Conservation (phyloP, 805 yeast genomes). For the Candida nitratophila region DNA sequence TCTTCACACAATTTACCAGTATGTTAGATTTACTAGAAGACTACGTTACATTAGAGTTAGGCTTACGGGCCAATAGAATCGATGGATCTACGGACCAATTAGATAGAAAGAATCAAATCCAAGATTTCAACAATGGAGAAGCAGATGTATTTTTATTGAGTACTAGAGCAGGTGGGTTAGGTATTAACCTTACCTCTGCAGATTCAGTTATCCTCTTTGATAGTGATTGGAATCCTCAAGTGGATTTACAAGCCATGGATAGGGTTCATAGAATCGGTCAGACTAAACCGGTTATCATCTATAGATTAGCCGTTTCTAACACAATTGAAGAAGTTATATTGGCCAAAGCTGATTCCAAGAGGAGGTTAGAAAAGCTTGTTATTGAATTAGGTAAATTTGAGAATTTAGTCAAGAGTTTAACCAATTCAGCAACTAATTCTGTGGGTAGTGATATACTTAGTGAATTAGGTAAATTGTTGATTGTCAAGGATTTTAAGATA, state of each 20-base stretch:
- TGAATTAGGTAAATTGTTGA: constrained; percentile 34
- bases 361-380: constrained; percentile 70
- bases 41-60: constrained; percentile 47
- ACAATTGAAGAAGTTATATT: constrained; percentile 82
- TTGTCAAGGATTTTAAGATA: constrained; percentile 25
- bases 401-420: constrained; percentile 18
- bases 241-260: constrained; percentile 94
- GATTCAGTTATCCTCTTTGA: constrained; percentile 89
- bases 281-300: constrained; percentile 71
- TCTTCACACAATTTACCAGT: constrained; percentile 81
- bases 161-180: constrained; percentile 93
- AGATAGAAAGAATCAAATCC: constrained; percentile 59
- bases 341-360: constrained; percentile 71
- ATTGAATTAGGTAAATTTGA: constrained; percentile 59
- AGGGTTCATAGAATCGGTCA: constrained; percentile 94
- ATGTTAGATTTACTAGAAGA: constrained; percentile 79
- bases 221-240: constrained; percentile 97
- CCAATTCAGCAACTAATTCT: constrained; percentile 5
- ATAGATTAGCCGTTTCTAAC: constrained; percentile 66
- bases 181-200: constrained; percentile 78
- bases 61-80: constrained; percentile 46
- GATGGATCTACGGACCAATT: constrained; percentile 71
- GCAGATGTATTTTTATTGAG: constrained; percentile 63
- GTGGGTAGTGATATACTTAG: constrained; percentile 14
- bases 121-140: constrained; percentile 35